Conservation (phyloP, 305 asterid species). For the Plantago coronopus region DNA sequence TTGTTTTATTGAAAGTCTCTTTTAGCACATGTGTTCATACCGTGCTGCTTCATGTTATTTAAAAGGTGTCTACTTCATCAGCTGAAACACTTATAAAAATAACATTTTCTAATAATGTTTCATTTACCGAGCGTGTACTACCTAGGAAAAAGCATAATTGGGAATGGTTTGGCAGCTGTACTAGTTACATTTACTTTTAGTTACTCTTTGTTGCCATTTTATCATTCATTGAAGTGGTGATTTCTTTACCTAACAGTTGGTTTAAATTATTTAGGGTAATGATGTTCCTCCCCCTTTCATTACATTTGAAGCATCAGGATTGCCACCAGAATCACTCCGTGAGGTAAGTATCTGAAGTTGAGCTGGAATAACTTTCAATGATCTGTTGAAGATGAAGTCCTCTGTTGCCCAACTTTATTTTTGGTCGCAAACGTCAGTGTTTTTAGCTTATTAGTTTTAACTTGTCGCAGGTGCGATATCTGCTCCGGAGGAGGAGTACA, state of each 20-base stretch:
- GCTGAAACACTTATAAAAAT: neutral
- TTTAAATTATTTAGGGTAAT: constrained; percentile 59
- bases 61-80: constrained; percentile 6
- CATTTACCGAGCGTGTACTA: neutral
- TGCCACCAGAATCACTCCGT: constrained; percentile 80
- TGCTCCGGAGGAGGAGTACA: constrained; percentile 99
- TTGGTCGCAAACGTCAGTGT: constrained; percentile 32
- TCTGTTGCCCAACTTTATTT: constrained; percentile 21
- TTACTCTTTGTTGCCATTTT: constrained; percentile 13
- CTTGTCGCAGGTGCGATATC: constrained; percentile 99
- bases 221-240: constrained; percentile 8
- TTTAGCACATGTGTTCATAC: too few species aligned
- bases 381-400: constrained; percentile 19
- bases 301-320: constrained; percentile 85
- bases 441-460: constrained; percentile 70
- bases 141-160: neutral
- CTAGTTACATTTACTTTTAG: constrained; percentile 5
- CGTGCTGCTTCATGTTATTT: too few species aligned
- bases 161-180: constrained; percentile 16
- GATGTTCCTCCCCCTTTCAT: constrained; percentile 89
- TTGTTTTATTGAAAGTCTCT: neutral
- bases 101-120: neutral
- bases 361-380: constrained; percentile 6
- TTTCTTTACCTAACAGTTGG: constrained; percentile 22
- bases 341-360: constrained; percentile 61